These are phyloP conservation scores for Camelina laxa DNA, from an alignment of 345 rosid species.

Conservation along the genomic window DNA sequence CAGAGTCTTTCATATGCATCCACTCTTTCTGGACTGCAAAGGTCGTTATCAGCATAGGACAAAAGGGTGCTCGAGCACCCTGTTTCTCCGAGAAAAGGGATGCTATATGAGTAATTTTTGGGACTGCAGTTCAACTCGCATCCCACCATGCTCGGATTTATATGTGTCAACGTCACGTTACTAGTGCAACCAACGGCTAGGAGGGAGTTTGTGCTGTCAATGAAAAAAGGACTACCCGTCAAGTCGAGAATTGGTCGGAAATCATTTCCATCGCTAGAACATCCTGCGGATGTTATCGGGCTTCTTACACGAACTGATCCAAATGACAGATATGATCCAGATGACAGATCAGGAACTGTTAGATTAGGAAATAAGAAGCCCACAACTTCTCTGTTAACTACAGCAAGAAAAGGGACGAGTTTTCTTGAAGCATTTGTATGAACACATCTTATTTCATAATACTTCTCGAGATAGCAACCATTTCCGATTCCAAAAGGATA, in stretches of 20 bases:
- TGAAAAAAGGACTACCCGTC: slow-evolving; percentile 29
- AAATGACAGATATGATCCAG: neutral
- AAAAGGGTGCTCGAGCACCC: neutral
- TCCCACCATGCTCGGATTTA: slow-evolving; percentile 23
- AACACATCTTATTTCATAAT: slow-evolving; percentile 35
- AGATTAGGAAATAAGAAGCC: too few species aligned
- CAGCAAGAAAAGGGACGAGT: slow-evolving; percentile 13
- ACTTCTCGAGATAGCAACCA: slow-evolving; percentile 31
- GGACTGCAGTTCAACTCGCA: slow-evolving; percentile 45
- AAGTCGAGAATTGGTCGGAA: neutral
- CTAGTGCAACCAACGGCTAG: slow-evolving; percentile 48
- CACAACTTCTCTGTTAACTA: neutral
- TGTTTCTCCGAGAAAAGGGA: slow-evolving; percentile 7
- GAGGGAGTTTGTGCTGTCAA: slow-evolving; percentile 18
- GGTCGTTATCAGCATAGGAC: neutral
- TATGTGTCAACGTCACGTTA: neutral
- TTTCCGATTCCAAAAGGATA: slow-evolving; percentile 49
- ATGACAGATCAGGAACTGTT: too few species aligned
- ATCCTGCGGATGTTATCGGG: slow-evolving; percentile 7
- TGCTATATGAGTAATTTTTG: neutral
- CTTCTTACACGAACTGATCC: neutral
- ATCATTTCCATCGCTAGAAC: neutral
- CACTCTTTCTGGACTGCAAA: neutral
- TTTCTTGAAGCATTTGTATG: slow-evolving; percentile 7
- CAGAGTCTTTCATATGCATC: too few species aligned